Percentiles rank a stretch among this genome's conserved stretches.
Conservation (phyloP, 352 stramenopile species). For the Pythium guiyangense region DNA sequence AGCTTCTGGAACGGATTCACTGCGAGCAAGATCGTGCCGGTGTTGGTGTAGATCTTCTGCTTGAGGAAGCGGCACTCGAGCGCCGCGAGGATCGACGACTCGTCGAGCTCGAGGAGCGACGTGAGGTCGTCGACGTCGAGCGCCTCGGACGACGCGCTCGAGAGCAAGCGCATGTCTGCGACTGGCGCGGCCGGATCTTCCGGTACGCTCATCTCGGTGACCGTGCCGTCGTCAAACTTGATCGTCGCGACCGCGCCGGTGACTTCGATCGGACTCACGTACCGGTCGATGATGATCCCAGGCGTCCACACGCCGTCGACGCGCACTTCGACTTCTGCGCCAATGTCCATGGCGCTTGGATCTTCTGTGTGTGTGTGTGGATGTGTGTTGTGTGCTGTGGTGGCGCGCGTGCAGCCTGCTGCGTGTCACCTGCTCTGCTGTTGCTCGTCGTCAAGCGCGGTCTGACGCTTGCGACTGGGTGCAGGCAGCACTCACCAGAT, state of each 20-base stretch:
- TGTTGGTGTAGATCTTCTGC: constrained; percentile 86
- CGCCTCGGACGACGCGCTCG: not conserved
- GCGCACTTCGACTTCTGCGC: constrained; percentile 58
- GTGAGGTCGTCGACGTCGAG: constrained; percentile 83
- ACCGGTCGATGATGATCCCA: constrained; percentile 57
- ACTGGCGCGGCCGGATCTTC: constrained; percentile 25
- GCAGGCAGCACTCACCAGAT: too few species aligned
- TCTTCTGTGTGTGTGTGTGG: not conserved
- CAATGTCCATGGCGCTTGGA: constrained; percentile 46
- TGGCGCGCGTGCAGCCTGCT: not conserved
- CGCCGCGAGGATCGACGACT: constrained; percentile 56
- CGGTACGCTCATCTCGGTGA: constrained; percentile 38
- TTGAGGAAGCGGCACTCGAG: constrained; percentile 67
- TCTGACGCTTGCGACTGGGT: too few species aligned
- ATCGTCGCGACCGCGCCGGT: constrained; percentile 48
- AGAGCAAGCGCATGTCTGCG: constrained; percentile 25
- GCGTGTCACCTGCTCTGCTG: not conserved
- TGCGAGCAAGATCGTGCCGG: constrained; percentile 71
- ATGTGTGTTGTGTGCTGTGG: not conserved
- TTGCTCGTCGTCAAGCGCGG: too few species aligned
- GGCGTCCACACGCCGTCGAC: constrained; percentile 40
- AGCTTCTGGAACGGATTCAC: constrained; percentile 86
- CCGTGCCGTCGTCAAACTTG: constrained; percentile 59
- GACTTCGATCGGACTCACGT: constrained; percentile 47
- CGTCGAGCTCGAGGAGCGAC: constrained; percentile 72